Evolutionary conservation across 805 yeast species (phyloP), one percentile per base, ranked within the genome.

Genomic region (Saturnispora sanitii): DNA sequence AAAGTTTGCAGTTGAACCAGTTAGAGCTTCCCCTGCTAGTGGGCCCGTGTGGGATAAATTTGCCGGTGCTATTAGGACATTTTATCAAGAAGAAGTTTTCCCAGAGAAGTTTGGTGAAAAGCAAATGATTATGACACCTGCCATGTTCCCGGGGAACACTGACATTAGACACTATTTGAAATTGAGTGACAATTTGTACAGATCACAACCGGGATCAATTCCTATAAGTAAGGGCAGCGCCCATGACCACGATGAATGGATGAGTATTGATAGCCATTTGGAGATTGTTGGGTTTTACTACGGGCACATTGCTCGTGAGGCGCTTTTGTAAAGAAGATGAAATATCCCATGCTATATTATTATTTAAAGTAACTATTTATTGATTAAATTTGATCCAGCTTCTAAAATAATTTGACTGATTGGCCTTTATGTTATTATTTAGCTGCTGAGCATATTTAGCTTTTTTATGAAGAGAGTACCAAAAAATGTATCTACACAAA

Each of bases 121-220:
- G 29, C 7, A 12, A 2, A 35, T 50, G 32, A 52, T 71, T 27
- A 67, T 74, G 9, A 66, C 79, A 2, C 84, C 86, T 2, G 62
- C 71, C 19, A 55, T 79, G 35, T 70, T 75, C 67, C 65, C 82
- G 2, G 86, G 79, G 8, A 79, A 79, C 57, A 81, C 87, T 4
- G 88, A 81, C 52, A 79, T 86, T 4, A 62, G 66, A 43, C 66
- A 70, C 50, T 80, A 76, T 57, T 77, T 83, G 84, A 54, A 60
- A 35, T 60, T 80, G 50, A 69, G 79, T 2, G 56, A 64, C 25
- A 69, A 79, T 50, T 76, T 82, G 40, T 81, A 66, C 63, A 66
- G 87, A 41, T 77, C 68, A 54, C 65, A 67, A 33, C 80, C 83
- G 11, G 69, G 67, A 20, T 55, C 61, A n/a, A 46, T 52, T 31